A percentile compares a stretch with the other conserved stretches of the same genome.
phyloP scores from a whole-genome alignment of 1,284 basidiomycete species.

The Cryptococcus sp. region DNA sequence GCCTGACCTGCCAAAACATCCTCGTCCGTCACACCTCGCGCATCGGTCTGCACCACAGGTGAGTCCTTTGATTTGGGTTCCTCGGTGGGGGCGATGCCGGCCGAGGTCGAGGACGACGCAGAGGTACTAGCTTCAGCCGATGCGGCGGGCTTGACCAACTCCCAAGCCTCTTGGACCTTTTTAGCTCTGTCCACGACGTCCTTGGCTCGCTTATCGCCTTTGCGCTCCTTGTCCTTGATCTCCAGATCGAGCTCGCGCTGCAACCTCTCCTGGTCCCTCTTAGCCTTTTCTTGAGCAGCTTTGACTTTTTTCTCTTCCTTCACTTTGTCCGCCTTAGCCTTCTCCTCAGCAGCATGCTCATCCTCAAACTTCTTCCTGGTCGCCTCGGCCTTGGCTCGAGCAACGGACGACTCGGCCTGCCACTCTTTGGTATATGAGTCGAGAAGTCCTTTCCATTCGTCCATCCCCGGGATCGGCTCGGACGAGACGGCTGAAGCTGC shows the following conservation, averaged over 20 bases:
- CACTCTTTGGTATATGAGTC: conserved; percentile 70
- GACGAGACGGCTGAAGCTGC: conserved; percentile 8
- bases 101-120: conserved; percentile 24
- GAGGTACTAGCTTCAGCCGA: conserved; percentile 40
- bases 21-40: conserved; percentile 57
- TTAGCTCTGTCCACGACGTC: conserved; percentile 39
- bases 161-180: conserved; percentile 61
- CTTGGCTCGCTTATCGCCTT: conserved; percentile 19
- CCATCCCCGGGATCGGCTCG: conserved; percentile 30
- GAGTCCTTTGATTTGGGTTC: conserved; percentile 26
- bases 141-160: conserved; percentile 54
- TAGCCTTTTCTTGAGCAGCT: conserved; percentile 30
- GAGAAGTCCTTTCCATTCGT: conserved; percentile 64
- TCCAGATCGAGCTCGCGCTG: conserved; percentile 30
- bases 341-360: conserved; percentile 31
- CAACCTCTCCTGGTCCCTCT: conserved; percentile 22
- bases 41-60: conserved; percentile 51
- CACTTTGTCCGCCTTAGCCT: conserved; percentile 25
- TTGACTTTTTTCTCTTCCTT: conserved; percentile 30
- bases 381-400: conserved; percentile 71
- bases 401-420: conserved; percentile 71
- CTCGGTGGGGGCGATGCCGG: conserved; percentile 9
- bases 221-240: conserved; percentile 20
- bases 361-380: conserved; percentile 72
- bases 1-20: conserved; percentile 54